Conservation (phyloP, 2,329 filamentous ascomycete genomes). For the Aspergillus ochraceoroseus region DNA sequence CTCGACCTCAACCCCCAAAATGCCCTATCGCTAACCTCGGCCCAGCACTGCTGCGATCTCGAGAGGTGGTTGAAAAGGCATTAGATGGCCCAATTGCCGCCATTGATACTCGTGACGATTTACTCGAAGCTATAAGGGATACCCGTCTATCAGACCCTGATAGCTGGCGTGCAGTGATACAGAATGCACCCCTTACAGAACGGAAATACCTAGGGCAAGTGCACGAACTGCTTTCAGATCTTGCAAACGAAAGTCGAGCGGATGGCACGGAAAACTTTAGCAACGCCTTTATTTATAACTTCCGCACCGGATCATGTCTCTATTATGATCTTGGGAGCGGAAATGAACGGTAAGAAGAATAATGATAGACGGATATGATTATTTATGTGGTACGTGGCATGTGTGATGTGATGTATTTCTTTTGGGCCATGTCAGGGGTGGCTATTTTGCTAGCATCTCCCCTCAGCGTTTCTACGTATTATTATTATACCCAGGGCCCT, state of each 20-base stretch:
- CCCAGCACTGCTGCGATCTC: slow-evolving; percentile 50
- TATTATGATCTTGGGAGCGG: slow-evolving; percentile 68
- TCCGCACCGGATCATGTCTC: slow-evolving; percentile 74
- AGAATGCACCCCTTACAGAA: slow-evolving; percentile 69
- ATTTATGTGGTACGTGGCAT: slow-evolving; percentile 13
- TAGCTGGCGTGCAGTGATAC: slow-evolving; percentile 75
- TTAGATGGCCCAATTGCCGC: slow-evolving; percentile 76
- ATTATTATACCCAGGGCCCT: slow-evolving; percentile 21
- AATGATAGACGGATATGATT: slow-evolving; percentile 1
- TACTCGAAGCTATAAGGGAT: slow-evolving; percentile 69
- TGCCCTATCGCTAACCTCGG: slow-evolving; percentile 16
- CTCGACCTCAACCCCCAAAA: not conserved
- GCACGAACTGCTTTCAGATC: slow-evolving; percentile 64
- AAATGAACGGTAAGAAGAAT: slow-evolving; percentile 14
- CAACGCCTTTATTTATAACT: slow-evolving; percentile 88
- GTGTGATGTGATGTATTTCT: slow-evolving; percentile 16
- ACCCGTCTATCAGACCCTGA: slow-evolving; percentile 75
- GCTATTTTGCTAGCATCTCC: slow-evolving; percentile 14
- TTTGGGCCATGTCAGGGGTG: slow-evolving; percentile 9
- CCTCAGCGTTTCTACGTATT: slow-evolving; percentile 15
- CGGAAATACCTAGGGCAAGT: slow-evolving; percentile 78
- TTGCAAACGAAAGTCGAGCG: slow-evolving; percentile 50
- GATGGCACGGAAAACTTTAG: slow-evolving; percentile 53
- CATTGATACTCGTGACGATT: slow-evolving; percentile 79
- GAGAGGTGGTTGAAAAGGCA: slow-evolving; percentile 64